Evolutionary conservation across 805 yeast species (phyloP).

Genomic region (Vanderwaltozyma verrucispora): DNA sequence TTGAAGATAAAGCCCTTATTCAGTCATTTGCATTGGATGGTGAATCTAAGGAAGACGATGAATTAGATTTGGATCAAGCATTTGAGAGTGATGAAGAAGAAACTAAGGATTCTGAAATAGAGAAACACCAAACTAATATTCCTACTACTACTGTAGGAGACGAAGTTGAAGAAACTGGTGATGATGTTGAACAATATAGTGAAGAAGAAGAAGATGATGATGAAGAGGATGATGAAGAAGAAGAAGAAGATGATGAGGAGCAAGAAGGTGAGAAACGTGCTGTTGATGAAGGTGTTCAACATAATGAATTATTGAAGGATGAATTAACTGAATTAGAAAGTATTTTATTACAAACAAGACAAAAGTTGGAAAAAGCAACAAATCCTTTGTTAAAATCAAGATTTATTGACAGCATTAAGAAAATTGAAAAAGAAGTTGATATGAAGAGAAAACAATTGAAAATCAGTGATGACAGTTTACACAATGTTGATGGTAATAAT

Average conservation of each 20-base stretch:
- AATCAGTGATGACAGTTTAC: slow-evolving; percentile 25
- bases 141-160: background rate
- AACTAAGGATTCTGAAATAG: slow-evolving; percentile 5
- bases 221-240: slow-evolving; percentile 36
- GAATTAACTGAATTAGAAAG: slow-evolving; percentile 74
- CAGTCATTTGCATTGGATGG: slow-evolving; percentile 4
- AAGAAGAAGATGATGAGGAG: slow-evolving; percentile 37
- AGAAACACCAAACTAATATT: slow-evolving; percentile 5
- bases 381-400: slow-evolving; percentile 83
- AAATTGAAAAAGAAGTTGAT: slow-evolving; percentile 73
- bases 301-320: slow-evolving; percentile 67
- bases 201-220: slow-evolving; percentile 27
- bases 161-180: slow-evolving; percentile 27
- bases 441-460: slow-evolving; percentile 61
- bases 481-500: slow-evolving; percentile 8
- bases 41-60: slow-evolving; percentile 37
- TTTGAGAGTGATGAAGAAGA: slow-evolving; percentile 34
- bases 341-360: slow-evolving; percentile 65
- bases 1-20: slow-evolving; percentile 3
- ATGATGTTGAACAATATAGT: slow-evolving; percentile 27
- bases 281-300: slow-evolving; percentile 46
- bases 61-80: slow-evolving; percentile 48
- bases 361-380: slow-evolving; percentile 59
- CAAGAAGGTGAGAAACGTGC: slow-evolving; percentile 38
- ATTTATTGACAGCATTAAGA: slow-evolving; percentile 67